These are phyloP conservation scores for Terfezia claveryi DNA, from an alignment of 495 filamentous ascomycete genomes.

Conservation along the genomic window DNA sequence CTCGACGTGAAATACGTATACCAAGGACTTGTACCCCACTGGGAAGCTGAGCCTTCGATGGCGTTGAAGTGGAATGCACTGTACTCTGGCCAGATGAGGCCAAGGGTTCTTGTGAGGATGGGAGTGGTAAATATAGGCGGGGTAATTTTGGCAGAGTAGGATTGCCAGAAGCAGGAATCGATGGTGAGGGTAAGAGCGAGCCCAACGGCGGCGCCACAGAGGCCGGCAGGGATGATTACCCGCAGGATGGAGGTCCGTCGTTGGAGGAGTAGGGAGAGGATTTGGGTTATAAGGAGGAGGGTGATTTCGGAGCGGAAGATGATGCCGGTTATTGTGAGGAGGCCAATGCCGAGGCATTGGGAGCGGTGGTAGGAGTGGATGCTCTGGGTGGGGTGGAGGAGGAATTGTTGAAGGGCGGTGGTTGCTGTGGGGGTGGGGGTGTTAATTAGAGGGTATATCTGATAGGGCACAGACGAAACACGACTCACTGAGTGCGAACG, in stretches of 20 bases:
- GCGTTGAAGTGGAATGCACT: conserved; percentile 83
- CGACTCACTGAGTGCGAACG: conserved; percentile 54
- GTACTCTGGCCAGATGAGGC: conserved; percentile 73
- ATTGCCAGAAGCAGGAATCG: conserved; percentile 86
- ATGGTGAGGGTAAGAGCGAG: conserved; percentile 44
- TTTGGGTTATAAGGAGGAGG: conserved; percentile 43
- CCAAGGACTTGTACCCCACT: conserved; percentile 74
- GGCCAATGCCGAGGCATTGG: conserved; percentile 36
- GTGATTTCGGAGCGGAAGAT: conserved; percentile 83
- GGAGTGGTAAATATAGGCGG: conserved; percentile 13
- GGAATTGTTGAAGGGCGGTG: conserved; percentile 43
- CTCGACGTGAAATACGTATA: conserved; percentile 65
- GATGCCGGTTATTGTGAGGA: conserved; percentile 62
- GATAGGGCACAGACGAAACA: not conserved
- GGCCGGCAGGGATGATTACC: conserved; percentile 43
- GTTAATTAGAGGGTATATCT: conserved; percentile 1
- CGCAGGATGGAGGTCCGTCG: conserved; percentile 31
- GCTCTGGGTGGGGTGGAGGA: conserved; percentile 28
- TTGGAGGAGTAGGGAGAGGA: conserved; percentile 33
- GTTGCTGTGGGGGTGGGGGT: conserved; percentile 30
- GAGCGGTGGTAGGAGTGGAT: conserved; percentile 13
- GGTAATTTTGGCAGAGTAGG: conserved; percentile 14
- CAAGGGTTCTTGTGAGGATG: conserved; percentile 14
- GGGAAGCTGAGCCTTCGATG: conserved; percentile 47
- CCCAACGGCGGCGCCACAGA: conserved; percentile 38